Base-by-base conservation (phyloP, 2,329 filamentous ascomycete genomes). In the Dactylellina haptotyla region DNA sequence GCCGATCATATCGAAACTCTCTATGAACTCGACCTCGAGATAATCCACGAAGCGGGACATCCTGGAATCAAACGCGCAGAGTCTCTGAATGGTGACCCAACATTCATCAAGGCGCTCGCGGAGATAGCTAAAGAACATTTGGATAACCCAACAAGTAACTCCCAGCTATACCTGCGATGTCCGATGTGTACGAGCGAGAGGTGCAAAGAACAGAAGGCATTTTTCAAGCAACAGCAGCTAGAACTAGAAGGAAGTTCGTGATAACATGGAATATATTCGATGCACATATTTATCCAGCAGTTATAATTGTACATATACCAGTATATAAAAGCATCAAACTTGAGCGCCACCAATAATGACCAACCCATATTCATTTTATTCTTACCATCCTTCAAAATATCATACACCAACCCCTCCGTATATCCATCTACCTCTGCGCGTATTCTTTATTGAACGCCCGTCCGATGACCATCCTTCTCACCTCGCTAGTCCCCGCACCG, bases 1-100 rank as follows among this genome's bases (percentile, higher is more conserved):
- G 76, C 92, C n/a, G 95, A 99, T 79, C 95, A 99, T 80, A 99
- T 99, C 77, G 95, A 99, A 83, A 99, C 95, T 0, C 84, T 99
- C 0, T 98, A 90, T 80, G 95, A 99, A 81, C 84, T 99, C 58
- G 95, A 99, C 80, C 85, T 92, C 78, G 95, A 99, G 82, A 92
- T 99, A 39, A 98, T 99, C 79, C 90, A 92, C 67, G 93, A 96
- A 81, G 92, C 87, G 0, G 88, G 90, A 12, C 87, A 91, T 78
- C 83, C 87, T 0, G 92, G 93, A 30, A 88, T 99, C 75, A 97
- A 96, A 84, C 87, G 95, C 66, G 92, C 90, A 0, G 95, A 98
- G 80, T 96, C 91, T 79, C 82, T 99, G 78, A 99, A 99, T 79
- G 95, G 92, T 62, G 96, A 87, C 80, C 90, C 89, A 0, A 88